Percentiles rank a stretch among this genome's conserved stretches.
Conservation (phyloP, 345 rosid species). For the Eucalyptus regnans region DNA sequence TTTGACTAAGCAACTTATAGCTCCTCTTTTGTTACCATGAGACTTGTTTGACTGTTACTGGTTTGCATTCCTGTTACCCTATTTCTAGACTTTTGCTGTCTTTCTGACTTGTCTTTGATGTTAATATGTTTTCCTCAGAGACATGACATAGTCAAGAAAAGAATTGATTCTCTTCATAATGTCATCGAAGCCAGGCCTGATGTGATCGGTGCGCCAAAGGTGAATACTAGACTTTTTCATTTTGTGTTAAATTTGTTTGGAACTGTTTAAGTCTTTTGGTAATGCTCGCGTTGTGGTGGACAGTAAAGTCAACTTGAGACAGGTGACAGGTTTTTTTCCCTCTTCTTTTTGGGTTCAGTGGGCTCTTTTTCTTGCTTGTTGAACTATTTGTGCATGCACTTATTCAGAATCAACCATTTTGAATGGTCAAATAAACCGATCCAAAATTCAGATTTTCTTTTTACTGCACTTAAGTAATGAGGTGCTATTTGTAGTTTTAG, state of each 20-base stretch:
- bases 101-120: background rate
- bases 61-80: background rate
- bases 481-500: background rate
- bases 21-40: background rate
- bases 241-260: background rate
- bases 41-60: background rate
- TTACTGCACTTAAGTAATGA: background rate
- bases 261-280: background rate
- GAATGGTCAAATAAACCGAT: background rate
- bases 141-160: slow-evolving; percentile 57
- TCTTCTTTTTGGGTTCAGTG: background rate
- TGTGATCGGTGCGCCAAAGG: slow-evolving; percentile 63
- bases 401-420: background rate
- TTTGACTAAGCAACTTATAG: background rate
- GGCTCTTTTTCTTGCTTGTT: background rate
- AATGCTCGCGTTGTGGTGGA: background rate
- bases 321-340: background rate
- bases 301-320: background rate
- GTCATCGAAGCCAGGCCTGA: slow-evolving; percentile 42
- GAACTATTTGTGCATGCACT: background rate
- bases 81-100: background rate
- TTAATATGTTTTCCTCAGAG: slow-evolving; percentile 14
- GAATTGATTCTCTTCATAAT: slow-evolving; percentile 46
- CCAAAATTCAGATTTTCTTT: background rate
- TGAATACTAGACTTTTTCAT: background rate